phyloP scores from a whole-genome alignment of 352 stramenopile species.

The Peronospora destructor region DNA sequence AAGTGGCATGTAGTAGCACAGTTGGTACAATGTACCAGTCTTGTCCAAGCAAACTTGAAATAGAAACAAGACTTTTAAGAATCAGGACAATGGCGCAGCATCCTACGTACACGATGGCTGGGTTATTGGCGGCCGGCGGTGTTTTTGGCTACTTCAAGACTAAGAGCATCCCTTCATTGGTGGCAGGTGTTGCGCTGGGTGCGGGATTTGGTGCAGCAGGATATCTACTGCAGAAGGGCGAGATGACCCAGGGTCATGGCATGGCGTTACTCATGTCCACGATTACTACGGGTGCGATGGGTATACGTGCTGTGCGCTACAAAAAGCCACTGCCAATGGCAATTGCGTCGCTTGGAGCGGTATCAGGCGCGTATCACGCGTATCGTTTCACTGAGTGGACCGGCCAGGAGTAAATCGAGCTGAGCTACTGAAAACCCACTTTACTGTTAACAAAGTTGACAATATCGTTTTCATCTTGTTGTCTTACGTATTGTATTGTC shows the following conservation, averaged over 20 bases:
- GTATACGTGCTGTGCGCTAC: constrained; percentile 64
- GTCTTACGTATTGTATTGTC: constrained; percentile 16
- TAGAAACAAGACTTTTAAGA: not conserved
- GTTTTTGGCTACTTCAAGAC: constrained; percentile 76
- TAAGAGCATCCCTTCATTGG: constrained; percentile 73
- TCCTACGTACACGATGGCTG: constrained; percentile 80
- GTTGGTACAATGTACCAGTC: no score
- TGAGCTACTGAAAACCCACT: not conserved
- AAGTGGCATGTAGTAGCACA: no score
- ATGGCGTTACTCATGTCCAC: constrained; percentile 73
- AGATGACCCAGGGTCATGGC: constrained; percentile 80
- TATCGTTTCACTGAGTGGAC: constrained; percentile 80
- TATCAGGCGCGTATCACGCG: constrained; percentile 79
- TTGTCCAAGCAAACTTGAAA: no score
- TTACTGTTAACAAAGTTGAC: constrained; percentile 13
- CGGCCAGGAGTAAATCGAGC: constrained; percentile 56
- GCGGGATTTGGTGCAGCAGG: constrained; percentile 72
- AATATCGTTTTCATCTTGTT: constrained; percentile 6
- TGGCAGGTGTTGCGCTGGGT: constrained; percentile 73
- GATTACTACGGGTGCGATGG: constrained; percentile 84
- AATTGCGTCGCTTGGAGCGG: constrained; percentile 61
- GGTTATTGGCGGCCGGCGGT: constrained; percentile 54
- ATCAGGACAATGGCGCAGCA: constrained; percentile 51
- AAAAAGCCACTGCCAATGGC: constrained; percentile 68
- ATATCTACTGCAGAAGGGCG: constrained; percentile 70